Evolutionary conservation across 129 eudicot genomes (phyloP).

Genomic region (Solidago caesia): DNA sequence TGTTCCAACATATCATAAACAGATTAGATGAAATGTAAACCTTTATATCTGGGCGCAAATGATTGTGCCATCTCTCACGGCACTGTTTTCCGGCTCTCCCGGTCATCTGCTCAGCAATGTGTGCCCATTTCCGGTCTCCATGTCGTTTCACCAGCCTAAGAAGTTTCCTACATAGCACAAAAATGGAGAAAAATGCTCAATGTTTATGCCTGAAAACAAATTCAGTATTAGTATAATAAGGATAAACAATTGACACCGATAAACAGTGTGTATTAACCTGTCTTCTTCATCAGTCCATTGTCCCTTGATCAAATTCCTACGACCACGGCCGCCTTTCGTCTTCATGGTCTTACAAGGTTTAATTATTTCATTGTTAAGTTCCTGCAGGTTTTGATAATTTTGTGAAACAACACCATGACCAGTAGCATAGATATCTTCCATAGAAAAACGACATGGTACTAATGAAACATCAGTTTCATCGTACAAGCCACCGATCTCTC

Average conservation of each 20-base stretch:
- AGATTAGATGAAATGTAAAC: conserved; percentile 29
- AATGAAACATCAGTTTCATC: conserved; percentile 24
- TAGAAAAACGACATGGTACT: conserved; percentile 18
- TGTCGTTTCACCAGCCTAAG: conserved; percentile 44
- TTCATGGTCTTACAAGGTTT: conserved; percentile 20
- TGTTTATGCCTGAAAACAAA: conserved; percentile 9
- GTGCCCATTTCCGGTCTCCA: conserved; percentile 70
- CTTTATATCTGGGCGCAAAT: conserved; percentile 79
- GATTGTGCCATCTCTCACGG: conserved; percentile 81
- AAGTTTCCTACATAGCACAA: conserved; percentile 46
- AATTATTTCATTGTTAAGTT: conserved; percentile 23
- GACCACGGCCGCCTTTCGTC: conserved; percentile 25
- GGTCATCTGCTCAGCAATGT: conserved; percentile 49
- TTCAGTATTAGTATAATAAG: neutral
- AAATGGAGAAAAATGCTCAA: conserved; percentile 5
- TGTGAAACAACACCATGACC: conserved; percentile 23
- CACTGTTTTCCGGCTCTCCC: conserved; percentile 79
- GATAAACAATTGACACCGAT: neutral
- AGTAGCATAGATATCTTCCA: conserved; percentile 17
- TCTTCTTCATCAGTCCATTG: conserved; percentile 81
- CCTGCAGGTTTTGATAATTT: conserved; percentile 23
- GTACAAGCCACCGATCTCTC: conserved; percentile 16
- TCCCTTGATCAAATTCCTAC: conserved; percentile 55
- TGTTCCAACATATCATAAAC: neutral
- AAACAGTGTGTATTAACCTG: conserved; percentile 29